Evolutionary conservation across 2,329 filamentous ascomycete genomes (phyloP), one percentile per base, ranked within the genome.

Genomic region (Cladosporium halotolerans): DNA sequence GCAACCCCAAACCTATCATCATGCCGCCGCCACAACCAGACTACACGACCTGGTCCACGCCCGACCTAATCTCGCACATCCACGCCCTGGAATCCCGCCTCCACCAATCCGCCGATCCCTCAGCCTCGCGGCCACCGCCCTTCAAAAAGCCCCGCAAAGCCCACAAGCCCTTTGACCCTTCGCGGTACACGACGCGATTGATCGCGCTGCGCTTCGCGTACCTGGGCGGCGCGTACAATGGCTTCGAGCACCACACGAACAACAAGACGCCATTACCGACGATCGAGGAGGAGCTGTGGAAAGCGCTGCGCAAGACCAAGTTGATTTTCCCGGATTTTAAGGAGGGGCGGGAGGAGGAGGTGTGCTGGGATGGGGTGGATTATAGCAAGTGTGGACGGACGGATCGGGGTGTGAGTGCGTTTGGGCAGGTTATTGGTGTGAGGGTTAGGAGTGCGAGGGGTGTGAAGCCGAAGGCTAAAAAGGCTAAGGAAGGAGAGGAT

Each of bases 341-440:
- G 49, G 60, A 56, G 2, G 60, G 65, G 14, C 55, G 59, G 44
- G 71, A 73, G 14, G 76, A 81, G 9, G 69, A 73, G 34, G 71
- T 96, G 23, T 85, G 88, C 69, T 96, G 89, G 79, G 83, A 88
- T 33, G 84, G 85, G 7, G 91, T 84, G 69, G 88, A 95, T 57
- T 99, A 97, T 70, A 90, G 88, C 34, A 99, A 99, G 70, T 96
- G 92, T 66, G 93, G 93, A 2, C 79, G 93, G 58, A 99, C 93
- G 14, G 93, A 99, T 68, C 79, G 84, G 51, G 93, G 93, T 10
- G 93, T 99, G 34, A 96, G 90, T 70, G 91, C 93, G 3, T 99
- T 99, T 73, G 93, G 93, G 0, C 93, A 99, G 74, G 93, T 99
- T 54, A 83, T 99, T 64, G 87, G 84, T 0, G 73, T 99, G 39